These are phyloP conservation scores for Pelargonium australe DNA, from an alignment of 441 rosid genomes.

Conservation along the genomic window DNA sequence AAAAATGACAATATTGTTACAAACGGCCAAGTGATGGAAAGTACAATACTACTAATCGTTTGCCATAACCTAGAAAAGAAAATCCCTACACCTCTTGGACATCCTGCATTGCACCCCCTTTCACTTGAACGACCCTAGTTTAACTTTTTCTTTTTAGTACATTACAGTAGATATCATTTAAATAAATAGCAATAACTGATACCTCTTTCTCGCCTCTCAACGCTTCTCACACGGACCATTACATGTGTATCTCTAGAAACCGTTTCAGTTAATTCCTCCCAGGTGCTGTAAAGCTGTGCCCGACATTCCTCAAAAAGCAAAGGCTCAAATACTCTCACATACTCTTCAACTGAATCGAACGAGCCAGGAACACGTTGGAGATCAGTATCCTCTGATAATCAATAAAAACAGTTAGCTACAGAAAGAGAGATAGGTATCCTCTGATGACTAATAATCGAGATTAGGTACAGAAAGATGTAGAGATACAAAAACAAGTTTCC, in stretches of 20 bases:
- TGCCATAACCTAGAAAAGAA: background rate
- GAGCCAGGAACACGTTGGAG: constrained; percentile 85
- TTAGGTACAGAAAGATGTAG: background rate
- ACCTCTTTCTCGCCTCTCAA: constrained; percentile 93
- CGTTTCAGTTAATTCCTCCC: constrained; percentile 87
- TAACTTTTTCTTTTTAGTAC: background rate
- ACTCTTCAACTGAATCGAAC: constrained; percentile 87
- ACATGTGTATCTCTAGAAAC: constrained; percentile 48
- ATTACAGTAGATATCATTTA: background rate
- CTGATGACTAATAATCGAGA: constrained; percentile 34
- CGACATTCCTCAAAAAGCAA: constrained; percentile 98
- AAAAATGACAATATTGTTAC: background rate
- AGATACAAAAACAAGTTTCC: background rate
- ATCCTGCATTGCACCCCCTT: background rate
- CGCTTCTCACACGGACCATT: constrained; percentile 63
- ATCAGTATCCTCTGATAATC: constrained; percentile 70
- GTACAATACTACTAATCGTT: background rate
- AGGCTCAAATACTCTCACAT: constrained; percentile 93
- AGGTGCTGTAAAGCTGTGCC: constrained; percentile 86
- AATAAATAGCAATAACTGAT: constrained; percentile 7
- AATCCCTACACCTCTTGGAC: background rate
- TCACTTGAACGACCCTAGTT: background rate
- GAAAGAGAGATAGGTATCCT: constrained; percentile 36
- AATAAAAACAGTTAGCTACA: constrained; percentile 16
- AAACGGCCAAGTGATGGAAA: no score